These are phyloP conservation scores for Pyrenula aspistea DNA, from an alignment of 495 filamentous ascomycete genomes.

Conservation along the genomic window DNA sequence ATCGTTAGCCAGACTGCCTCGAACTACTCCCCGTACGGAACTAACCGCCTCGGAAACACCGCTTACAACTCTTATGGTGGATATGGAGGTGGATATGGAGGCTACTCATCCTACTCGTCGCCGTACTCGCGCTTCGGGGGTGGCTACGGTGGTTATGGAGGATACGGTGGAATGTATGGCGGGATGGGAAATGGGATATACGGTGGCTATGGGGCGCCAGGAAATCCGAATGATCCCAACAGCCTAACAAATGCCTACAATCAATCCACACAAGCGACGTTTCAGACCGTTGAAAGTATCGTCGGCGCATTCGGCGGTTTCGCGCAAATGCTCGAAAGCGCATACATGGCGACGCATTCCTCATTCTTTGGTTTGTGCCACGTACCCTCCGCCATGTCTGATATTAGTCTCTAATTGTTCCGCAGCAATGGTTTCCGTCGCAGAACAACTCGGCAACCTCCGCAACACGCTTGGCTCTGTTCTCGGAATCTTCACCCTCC, in stretches of 20 bases:
- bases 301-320: conserved; percentile 98
- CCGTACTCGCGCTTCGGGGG: conserved; percentile 57
- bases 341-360: conserved; percentile 99
- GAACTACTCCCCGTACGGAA: conserved; percentile 65
- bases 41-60: conserved; percentile 43
- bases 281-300: conserved; percentile 96
- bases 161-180: conserved; percentile 33
- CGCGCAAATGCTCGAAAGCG: conserved; percentile 98
- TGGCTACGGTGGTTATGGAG: conserved; percentile 41
- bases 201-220: conserved; percentile 24
- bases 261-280: conserved; percentile 91
- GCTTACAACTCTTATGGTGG: conserved; percentile 38
- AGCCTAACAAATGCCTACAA: conserved; percentile 84
- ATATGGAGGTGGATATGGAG: conserved; percentile 30
- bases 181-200: conserved; percentile 43
- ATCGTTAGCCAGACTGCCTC: conserved; percentile 75
- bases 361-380: conserved; percentile 83
- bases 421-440: conserved; percentile 92
- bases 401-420: neutral
- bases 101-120: conserved; percentile 50
- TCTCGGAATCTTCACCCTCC: conserved; percentile 86
- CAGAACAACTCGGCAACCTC: conserved; percentile 90
- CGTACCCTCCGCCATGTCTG: conserved; percentile 3
- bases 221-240: conserved; percentile 81
- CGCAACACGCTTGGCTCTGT: conserved; percentile 91